Conservation (phyloP, 257 asterid genomes). For the Ehretia macrophylla region DNA sequence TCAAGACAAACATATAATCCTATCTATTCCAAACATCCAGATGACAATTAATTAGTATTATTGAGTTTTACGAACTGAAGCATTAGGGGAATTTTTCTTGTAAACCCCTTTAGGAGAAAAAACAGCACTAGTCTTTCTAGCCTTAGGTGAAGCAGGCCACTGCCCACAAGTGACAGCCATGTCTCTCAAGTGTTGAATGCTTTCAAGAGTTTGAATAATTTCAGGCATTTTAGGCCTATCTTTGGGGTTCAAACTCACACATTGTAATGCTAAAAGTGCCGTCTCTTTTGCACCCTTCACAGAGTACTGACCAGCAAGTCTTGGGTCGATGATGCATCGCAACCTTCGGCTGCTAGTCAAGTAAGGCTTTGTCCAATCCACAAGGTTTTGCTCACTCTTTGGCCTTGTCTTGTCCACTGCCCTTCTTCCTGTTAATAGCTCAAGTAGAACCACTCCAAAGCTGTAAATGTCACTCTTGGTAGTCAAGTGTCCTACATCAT, state of each 20-base stretch:
- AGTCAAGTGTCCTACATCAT: conserved; percentile 86
- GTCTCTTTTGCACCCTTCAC: conserved; percentile 74
- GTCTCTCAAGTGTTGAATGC: conserved; percentile 52
- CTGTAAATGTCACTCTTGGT: conserved; percentile 88
- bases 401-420: conserved; percentile 74
- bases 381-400: conserved; percentile 64
- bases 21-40: too few relatives aligned
- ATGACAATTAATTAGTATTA: too few relatives aligned
- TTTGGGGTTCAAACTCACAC: conserved; percentile 71
- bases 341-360: conserved; percentile 55
- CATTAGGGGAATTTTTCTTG: conserved; percentile 46
- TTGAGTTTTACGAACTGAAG: conserved; percentile 48
- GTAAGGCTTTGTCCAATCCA: conserved; percentile 79
- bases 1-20: too few relatives aligned
- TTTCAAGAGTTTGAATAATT: conserved; percentile 71
- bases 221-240: conserved; percentile 91
- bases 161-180: conserved; percentile 72
- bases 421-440: conserved; percentile 75
- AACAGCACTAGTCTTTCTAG: conserved; percentile 28
- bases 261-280: conserved; percentile 61
- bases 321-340: conserved; percentile 64
- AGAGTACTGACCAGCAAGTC: conserved; percentile 75
- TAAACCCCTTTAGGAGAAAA: conserved; percentile 27
- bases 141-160: conserved; percentile 52
- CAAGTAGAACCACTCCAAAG: conserved; percentile 83